These are phyloP conservation scores for Allium cepa DNA, from an alignment of 106 monocot species.

Conservation along the genomic window DNA sequence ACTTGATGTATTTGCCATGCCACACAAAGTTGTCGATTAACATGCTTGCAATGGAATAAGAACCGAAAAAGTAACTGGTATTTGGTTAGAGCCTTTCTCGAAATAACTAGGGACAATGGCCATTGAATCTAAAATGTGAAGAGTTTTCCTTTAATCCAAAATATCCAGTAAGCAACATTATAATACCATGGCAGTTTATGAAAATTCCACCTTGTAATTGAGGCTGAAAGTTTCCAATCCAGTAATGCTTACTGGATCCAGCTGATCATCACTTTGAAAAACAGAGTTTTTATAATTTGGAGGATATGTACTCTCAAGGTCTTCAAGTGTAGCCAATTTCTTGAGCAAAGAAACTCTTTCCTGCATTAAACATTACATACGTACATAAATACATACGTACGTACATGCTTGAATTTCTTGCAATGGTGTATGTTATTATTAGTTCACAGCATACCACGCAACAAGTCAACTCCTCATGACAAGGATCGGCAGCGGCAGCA, in stretches of 20 bases:
- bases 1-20: conserved; percentile 99
- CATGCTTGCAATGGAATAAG: conserved; percentile 93
- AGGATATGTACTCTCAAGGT: conserved; percentile 22
- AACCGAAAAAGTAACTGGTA: conserved; percentile 96
- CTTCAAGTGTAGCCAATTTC: conserved; percentile 54
- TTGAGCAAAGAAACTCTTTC: conserved; percentile 77
- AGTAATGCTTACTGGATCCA: conserved; percentile 48
- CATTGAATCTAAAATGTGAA: conserved; percentile 70
- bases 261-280: conserved; percentile 24
- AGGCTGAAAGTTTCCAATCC: conserved; percentile 90
- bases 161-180: neutral
- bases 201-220: conserved; percentile 64
- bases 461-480: conserved; percentile 90
- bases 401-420: neutral
- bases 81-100: conserved; percentile 85
- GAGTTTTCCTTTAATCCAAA: neutral
- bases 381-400: conserved; percentile 6
- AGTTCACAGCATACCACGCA: conserved; percentile 53
- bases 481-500: conserved; percentile 89
- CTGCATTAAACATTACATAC: neutral
- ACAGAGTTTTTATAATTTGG: conserved; percentile 21
- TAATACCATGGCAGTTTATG: neutral
- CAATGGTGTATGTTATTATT: neutral
- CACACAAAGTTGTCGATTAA: conserved; percentile 81
- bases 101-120: conserved; percentile 93